Conservation (phyloP, 192 early-diverging fungal genomes). For the Backusella morwellensis region DNA sequence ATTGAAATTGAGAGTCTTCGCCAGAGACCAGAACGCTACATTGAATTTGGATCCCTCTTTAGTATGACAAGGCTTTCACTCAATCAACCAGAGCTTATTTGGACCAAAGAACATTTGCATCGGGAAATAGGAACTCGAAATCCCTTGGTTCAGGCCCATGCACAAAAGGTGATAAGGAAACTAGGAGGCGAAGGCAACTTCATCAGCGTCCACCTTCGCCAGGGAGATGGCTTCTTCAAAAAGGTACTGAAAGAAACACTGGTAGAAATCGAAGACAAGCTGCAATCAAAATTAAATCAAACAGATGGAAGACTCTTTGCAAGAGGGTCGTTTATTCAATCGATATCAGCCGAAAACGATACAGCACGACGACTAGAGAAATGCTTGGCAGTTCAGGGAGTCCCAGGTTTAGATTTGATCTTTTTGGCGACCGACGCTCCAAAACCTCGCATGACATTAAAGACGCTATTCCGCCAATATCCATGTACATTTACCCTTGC, state of each 20-base stretch:
- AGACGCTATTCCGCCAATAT: slow-evolving; percentile 42
- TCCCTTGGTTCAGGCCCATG: slow-evolving; percentile 29
- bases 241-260: slow-evolving; percentile 21
- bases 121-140: slow-evolving; percentile 19
- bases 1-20: slow-evolving; percentile 32
- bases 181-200: slow-evolving; percentile 33
- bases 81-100: slow-evolving; percentile 21
- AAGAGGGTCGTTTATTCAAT: neutral
- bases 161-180: slow-evolving; percentile 31
- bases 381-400: neutral
- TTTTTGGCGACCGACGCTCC: slow-evolving; percentile 51
- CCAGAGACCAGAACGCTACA: slow-evolving; percentile 34
- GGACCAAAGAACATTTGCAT: slow-evolving; percentile 18
- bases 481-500: slow-evolving; percentile 49
- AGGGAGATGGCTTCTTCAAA: slow-evolving; percentile 28
- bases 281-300: neutral
- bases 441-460: slow-evolving; percentile 39
- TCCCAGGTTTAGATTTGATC: slow-evolving; percentile 23
- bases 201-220: slow-evolving; percentile 27
- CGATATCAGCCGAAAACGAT: neutral
- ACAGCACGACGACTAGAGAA: neutral
- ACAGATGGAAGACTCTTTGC: too few species aligned
- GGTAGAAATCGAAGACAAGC: neutral
- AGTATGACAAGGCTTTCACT: slow-evolving; percentile 37
- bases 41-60: slow-evolving; percentile 48